Evolutionary conservation across 2,329 filamentous ascomycete genomes (phyloP).

Genomic region (Fusarium sublunatum): DNA sequence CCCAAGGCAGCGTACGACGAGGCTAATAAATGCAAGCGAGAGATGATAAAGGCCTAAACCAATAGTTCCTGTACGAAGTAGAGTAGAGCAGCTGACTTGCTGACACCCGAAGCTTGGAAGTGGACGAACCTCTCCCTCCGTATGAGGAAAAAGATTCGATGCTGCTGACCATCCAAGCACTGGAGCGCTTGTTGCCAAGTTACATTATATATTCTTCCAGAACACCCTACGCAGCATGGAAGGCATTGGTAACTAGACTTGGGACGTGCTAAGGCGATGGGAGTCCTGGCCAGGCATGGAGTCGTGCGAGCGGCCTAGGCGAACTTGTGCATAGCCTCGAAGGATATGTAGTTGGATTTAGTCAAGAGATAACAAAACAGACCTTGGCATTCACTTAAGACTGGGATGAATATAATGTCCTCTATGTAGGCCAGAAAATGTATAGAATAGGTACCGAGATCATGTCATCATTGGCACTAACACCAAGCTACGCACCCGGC

Average conservation of each 20-base stretch:
- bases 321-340: not conserved
- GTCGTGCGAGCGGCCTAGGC: not conserved
- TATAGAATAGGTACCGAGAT: no score
- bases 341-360: not conserved
- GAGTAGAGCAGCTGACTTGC: constrained; percentile 10
- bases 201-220: not conserved
- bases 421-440: not conserved
- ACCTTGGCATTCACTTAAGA: not conserved
- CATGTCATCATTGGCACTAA: not conserved
- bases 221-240: constrained; percentile 1
- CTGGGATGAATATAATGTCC: not conserved
- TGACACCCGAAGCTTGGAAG: constrained; percentile 14
- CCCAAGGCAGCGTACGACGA: constrained; percentile 10
- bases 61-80: not conserved
- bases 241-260: constrained; percentile 1
- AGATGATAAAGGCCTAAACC: constrained; percentile 12
- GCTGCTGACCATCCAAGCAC: constrained; percentile 22
- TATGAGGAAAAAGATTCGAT: constrained; percentile 4
- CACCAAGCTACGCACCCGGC: not conserved
- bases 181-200: not conserved
- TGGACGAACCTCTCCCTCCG: constrained; percentile 15
- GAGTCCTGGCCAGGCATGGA: not conserved
- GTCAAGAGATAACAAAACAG: not conserved
- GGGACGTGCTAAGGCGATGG: not conserved
- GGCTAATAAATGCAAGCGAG: constrained; percentile 22